Percentiles rank a stretch among this genome's conserved stretches.
These are phyloP conservation scores for Gossypium schwendimanii DNA, from an alignment of 441 rosid genomes.

Conservation along the genomic window DNA sequence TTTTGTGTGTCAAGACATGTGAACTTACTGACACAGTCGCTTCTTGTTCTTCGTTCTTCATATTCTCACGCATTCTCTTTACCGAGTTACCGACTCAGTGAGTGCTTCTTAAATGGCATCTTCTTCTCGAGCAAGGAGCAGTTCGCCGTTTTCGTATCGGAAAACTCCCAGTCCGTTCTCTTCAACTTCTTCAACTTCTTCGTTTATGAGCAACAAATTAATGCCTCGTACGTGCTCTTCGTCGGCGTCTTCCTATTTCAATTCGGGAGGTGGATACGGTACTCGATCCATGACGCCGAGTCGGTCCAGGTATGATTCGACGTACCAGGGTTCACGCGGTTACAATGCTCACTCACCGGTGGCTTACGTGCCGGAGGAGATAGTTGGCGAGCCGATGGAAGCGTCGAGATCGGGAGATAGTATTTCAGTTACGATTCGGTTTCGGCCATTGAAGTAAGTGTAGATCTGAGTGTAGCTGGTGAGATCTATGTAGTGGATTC, in stretches of 20 bases:
- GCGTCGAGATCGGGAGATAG: slow-evolving; percentile 67
- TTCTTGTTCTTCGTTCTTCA: slow-evolving; percentile 2
- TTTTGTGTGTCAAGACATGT: slow-evolving; percentile 65
- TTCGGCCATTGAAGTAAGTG: slow-evolving; percentile 82
- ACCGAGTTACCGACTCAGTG: slow-evolving; percentile 33
- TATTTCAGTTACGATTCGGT: slow-evolving; percentile 95
- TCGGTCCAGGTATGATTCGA: slow-evolving; percentile 57
- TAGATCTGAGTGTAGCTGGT: slow-evolving; percentile 53
- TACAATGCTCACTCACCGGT: slow-evolving; percentile 45
- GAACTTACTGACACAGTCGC: slow-evolving; percentile 72
- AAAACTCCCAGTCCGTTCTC: slow-evolving; percentile 73
- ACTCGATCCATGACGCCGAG: slow-evolving; percentile 76
- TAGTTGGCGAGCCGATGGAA: slow-evolving; percentile 58
- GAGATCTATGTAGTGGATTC: slow-evolving; percentile 41
- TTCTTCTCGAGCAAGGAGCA: slow-evolving; percentile 77
- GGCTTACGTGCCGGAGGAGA: slow-evolving; percentile 56
- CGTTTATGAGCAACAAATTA: slow-evolving; percentile 49
- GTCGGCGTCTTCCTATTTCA: slow-evolving; percentile 52
- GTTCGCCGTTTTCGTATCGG: slow-evolving; percentile 74
- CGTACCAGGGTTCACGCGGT: slow-evolving; percentile 31
- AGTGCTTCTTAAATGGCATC: slow-evolving; percentile 57
- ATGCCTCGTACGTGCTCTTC: slow-evolving; percentile 81
- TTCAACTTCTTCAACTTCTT: slow-evolving; percentile 71
- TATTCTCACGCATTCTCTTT: slow-evolving; percentile 14
- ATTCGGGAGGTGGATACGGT: slow-evolving; percentile 43